Evolutionary conservation across 768 basidiomycete species (phyloP).

Genomic region (Suillus brevipes): DNA sequence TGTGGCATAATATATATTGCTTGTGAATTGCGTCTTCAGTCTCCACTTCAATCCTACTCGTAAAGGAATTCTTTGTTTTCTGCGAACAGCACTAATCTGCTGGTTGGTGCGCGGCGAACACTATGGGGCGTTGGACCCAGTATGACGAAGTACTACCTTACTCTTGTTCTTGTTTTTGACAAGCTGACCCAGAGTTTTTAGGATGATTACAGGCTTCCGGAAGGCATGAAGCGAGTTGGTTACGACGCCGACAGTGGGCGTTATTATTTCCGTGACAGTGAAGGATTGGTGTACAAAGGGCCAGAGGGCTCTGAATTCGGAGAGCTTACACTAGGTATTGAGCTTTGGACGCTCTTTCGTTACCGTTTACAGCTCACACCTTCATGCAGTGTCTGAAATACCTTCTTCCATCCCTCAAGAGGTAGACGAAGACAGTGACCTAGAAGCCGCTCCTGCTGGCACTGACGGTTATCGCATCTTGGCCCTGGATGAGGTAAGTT

Average conservation of each 20-base stretch:
- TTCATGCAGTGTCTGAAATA: constrained; percentile 30
- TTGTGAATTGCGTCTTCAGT: not conserved
- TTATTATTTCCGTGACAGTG: constrained; percentile 62
- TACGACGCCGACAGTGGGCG: constrained; percentile 72
- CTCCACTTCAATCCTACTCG: not conserved
- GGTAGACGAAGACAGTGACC: constrained; percentile 40
- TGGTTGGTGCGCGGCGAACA: constrained; percentile 22
- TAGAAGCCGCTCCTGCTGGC: constrained; percentile 57
- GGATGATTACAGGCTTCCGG: constrained; percentile 55
- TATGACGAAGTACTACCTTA: constrained; percentile 30
- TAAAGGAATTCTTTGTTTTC: constrained; percentile 1
- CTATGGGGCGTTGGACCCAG: constrained; percentile 41
- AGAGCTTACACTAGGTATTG: constrained; percentile 42
- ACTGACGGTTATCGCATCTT: constrained; percentile 60
- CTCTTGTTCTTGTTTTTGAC: not conserved
- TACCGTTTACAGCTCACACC: not conserved
- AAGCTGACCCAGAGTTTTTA: constrained; percentile 19
- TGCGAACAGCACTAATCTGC: constrained; percentile 7
- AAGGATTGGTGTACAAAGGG: constrained; percentile 56
- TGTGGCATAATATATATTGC: not conserved
- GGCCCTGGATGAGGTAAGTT: constrained; percentile 48
- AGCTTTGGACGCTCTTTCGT: not conserved
- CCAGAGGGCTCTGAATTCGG: constrained; percentile 65
- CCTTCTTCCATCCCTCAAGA: constrained; percentile 28
- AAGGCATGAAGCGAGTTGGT: constrained; percentile 62